Percentiles rank a stretch among this genome's conserved stretches.
These are phyloP conservation scores for Ricinus communis DNA, from an alignment of 345 rosid genomes.

Conservation along the genomic window DNA sequence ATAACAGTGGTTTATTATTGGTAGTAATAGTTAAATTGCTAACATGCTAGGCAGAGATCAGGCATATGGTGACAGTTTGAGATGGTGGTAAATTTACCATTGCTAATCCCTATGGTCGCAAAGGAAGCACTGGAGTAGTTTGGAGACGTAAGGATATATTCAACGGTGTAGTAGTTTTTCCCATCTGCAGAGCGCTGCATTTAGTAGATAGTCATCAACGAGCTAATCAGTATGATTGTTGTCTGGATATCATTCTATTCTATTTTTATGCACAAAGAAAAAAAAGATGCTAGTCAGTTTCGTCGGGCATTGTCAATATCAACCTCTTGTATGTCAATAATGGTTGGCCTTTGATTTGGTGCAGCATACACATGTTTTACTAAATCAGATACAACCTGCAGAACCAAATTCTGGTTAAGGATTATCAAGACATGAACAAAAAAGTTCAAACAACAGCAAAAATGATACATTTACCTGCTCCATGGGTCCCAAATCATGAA, in stretches of 20 bases:
- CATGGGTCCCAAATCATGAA: slow-evolving; percentile 80
- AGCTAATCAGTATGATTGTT: background rate
- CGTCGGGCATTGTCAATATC: background rate
- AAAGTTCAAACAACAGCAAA: background rate
- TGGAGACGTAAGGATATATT: slow-evolving; percentile 66
- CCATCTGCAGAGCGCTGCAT: slow-evolving; percentile 70
- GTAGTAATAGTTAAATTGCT: too few species aligned
- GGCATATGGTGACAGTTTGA: background rate
- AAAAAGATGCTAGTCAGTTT: too few species aligned
- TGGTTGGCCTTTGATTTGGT: slow-evolving; percentile 51
- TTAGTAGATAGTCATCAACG: background rate
- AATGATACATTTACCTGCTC: slow-evolving; percentile 52
- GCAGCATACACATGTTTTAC: slow-evolving; percentile 6
- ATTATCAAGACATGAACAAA: background rate
- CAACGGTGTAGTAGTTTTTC: slow-evolving; percentile 73
- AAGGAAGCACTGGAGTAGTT: slow-evolving; percentile 64
- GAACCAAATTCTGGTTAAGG: slow-evolving; percentile 5
- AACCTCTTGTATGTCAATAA: slow-evolving; percentile 69
- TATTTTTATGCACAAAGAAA: too few species aligned
- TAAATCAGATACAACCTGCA: slow-evolving; percentile 32
- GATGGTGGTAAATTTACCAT: background rate
- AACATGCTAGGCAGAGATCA: too few species aligned
- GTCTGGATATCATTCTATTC: too few species aligned
- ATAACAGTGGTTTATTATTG: too few species aligned
- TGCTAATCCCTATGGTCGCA: slow-evolving; percentile 61